Evolutionary conservation across 2,329 filamentous ascomycete genomes (phyloP).

Genomic region (Colletotrichum shisoi): DNA sequence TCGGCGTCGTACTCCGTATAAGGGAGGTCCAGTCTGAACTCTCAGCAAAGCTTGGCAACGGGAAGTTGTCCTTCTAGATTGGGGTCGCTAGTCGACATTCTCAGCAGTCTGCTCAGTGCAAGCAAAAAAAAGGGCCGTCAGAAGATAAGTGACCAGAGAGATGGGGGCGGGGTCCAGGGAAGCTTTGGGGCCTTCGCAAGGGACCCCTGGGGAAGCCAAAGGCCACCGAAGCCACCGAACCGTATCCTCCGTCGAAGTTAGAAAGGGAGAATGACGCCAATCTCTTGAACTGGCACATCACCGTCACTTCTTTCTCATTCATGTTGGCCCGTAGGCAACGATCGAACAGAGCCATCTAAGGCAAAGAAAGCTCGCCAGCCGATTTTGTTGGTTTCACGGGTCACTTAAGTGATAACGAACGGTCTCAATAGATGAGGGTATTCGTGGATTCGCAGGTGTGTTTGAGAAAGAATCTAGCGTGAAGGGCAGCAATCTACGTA

Average conservation of each 20-base stretch:
- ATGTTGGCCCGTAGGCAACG: background rate
- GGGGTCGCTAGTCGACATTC: background rate
- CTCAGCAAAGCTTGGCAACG: background rate
- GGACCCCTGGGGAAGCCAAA: background rate
- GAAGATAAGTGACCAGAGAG: background rate
- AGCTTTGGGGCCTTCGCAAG: background rate
- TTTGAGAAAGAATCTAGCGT: too few species aligned
- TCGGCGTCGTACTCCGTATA: background rate
- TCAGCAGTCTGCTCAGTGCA: background rate
- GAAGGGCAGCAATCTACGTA: too few species aligned
- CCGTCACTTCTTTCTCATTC: background rate
- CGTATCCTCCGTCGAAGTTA: too few species aligned
- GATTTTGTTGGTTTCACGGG: too few species aligned
- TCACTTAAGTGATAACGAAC: too few species aligned
- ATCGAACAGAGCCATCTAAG: too few species aligned
- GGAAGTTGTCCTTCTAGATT: background rate
- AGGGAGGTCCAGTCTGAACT: background rate
- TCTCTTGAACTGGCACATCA: background rate
- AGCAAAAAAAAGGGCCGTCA: background rate
- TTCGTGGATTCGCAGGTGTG: too few species aligned
- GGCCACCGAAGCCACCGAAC: too few species aligned
- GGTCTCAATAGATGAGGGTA: too few species aligned
- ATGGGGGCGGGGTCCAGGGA: background rate
- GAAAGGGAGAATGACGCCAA: background rate
- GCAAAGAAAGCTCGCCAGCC: too few species aligned